Evolutionary conservation across 306 rosid genomes (phyloP).

Genomic region (Cucumis hystrix): DNA sequence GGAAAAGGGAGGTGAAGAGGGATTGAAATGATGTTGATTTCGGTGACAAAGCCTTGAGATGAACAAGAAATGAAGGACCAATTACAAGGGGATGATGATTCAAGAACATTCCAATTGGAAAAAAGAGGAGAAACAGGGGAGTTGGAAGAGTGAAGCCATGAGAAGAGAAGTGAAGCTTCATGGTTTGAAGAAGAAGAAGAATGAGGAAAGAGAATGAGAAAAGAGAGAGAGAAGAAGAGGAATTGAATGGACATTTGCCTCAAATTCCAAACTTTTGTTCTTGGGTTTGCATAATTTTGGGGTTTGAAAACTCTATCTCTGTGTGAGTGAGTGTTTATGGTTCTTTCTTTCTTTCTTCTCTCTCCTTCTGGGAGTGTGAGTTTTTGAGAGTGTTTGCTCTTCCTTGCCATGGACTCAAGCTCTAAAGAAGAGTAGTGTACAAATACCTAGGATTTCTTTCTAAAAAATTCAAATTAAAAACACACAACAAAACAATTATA

Average conservation of each 20-base stretch:
- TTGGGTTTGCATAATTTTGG: conserved; percentile 35
- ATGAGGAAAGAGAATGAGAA: conserved; percentile 16
- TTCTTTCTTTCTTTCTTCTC: conserved; percentile 7
- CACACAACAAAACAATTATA: neutral
- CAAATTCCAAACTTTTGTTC: conserved; percentile 48
- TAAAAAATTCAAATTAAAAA: neutral
- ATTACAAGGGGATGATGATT: conserved; percentile 58
- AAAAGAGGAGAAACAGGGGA: conserved; percentile 27
- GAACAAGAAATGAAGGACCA: conserved; percentile 85
- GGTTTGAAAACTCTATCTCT: conserved; percentile 17
- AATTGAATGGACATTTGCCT: conserved; percentile 40
- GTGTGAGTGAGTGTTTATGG: neutral
- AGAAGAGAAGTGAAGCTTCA: conserved; percentile 61
- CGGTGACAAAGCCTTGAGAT: conserved; percentile 39
- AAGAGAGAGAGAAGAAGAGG: neutral
- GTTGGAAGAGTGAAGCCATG: conserved; percentile 54
- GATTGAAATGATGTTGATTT: conserved; percentile 46
- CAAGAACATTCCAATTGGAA: conserved; percentile 55
- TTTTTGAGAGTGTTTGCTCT: conserved; percentile 9
- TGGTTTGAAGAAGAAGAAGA: conserved; percentile 30
- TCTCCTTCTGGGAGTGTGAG: neutral
- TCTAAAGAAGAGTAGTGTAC: neutral
- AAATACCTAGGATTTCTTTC: neutral
- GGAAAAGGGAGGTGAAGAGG: conserved; percentile 59
- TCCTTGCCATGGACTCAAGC: conserved; percentile 36